Base-by-base conservation (phyloP, 2,329 filamentous ascomycete species). In the Fusarium citri region DNA sequence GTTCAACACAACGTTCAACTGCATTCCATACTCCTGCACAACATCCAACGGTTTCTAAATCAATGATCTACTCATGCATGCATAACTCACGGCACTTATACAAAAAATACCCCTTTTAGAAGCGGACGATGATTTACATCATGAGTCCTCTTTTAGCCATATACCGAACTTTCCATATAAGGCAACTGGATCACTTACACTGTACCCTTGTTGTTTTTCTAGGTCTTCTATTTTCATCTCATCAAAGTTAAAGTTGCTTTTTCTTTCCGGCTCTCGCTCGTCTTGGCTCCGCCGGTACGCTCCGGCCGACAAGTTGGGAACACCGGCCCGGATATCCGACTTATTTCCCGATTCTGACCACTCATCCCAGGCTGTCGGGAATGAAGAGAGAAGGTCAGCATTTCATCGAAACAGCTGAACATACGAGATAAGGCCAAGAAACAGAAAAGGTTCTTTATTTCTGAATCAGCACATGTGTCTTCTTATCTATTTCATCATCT, bases 251-350 rank as follows among this genome's bases (percentile, higher is more conserved):
- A 45, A 45, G 42, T 45, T 22, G 22, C 16, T 23, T 23, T 25
- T 45, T 23, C 18, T 45, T 23, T 23, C 15, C 71, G 72, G 72
- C 59, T 72, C 57, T 71, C 66, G 58, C 34, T 53, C 23, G 18
- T 53, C 49, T 53, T 53, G 34, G 55, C 59, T 57, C 64, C 71
- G 72, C 49, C 65, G 65, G 63, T 34, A 46, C 63, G 62, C 41
- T 31, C 69, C 59, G 60, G 46, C 67, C 63, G 66, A 58, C 22
- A 25, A 45, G 31, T 15, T 48, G 59, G 72, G 72, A 54, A 70
- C 18, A 34, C 23, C 73, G 73, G 73, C 55, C 73, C 73, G 72
- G 26, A 16, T 49, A 62, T 28, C 73, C 72, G 72, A 42, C 26
- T 34, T 40, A 31, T 62, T 62, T 54, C 59, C 59, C 56, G 56